Evolutionary conservation across 257 asterid genomes (phyloP).

Genomic region (Penstemon davidsonii): DNA sequence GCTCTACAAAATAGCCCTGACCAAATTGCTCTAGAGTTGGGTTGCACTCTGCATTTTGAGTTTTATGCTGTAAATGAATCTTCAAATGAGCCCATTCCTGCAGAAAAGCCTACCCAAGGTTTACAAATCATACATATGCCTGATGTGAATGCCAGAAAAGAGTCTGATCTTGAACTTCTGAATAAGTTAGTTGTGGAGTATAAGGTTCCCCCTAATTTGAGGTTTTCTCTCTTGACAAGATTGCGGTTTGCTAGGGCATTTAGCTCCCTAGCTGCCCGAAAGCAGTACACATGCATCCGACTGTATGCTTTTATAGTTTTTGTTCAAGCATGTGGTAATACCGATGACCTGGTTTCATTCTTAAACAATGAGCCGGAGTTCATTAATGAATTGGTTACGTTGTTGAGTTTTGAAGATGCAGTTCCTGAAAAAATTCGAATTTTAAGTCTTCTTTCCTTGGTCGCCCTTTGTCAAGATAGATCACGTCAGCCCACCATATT

Average conservation of each 20-base stretch:
- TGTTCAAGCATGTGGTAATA: slow-evolving; percentile 86
- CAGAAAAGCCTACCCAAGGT: slow-evolving; percentile 51
- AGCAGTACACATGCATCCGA: slow-evolving; percentile 91
- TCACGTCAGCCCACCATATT: slow-evolving; percentile 89
- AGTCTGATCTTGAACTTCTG: slow-evolving; percentile 85
- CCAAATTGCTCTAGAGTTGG: slow-evolving; percentile 63
- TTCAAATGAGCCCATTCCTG: slow-evolving; percentile 39
- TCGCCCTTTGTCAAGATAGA: slow-evolving; percentile 96
- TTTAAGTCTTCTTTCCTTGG: slow-evolving; percentile 84
- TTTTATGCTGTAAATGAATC: slow-evolving; percentile 74
- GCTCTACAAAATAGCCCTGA: slow-evolving; percentile 59
- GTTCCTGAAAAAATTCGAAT: slow-evolving; percentile 88
- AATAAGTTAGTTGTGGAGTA: slow-evolving; percentile 66
- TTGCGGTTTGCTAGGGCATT: slow-evolving; percentile 90
- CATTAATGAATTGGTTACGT: slow-evolving; percentile 84
- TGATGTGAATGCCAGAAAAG: slow-evolving; percentile 55
- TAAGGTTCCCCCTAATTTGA: slow-evolving; percentile 75
- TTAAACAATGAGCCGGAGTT: slow-evolving; percentile 95
- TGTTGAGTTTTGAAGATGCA: slow-evolving; percentile 80
- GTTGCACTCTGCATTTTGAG: slow-evolving; percentile 90
- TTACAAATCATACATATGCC: slow-evolving; percentile 81
- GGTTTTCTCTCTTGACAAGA: slow-evolving; percentile 91
- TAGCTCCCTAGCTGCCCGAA: slow-evolving; percentile 64
- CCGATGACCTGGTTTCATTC: slow-evolving; percentile 84
- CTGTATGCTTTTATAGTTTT: slow-evolving; percentile 89